phyloP scores from a whole-genome alignment of 768 basidiomycete genomes.

The Cytidiella melzeri region DNA sequence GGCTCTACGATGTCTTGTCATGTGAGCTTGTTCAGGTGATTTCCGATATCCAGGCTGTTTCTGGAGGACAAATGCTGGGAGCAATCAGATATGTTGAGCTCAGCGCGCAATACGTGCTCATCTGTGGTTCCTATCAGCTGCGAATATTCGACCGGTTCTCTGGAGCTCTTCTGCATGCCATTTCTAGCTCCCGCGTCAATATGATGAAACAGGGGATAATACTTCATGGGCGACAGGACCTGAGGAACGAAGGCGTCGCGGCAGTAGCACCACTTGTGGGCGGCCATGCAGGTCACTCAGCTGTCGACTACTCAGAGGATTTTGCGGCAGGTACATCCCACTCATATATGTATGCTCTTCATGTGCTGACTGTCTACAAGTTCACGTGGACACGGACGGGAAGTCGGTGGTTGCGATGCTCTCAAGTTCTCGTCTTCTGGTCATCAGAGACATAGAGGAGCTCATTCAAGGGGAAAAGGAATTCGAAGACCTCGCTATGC shows the following conservation, averaged over 20 bases:
- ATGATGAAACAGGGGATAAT: too few relatives aligned
- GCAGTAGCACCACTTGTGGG: too few relatives aligned
- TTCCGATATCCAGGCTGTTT: conserved; percentile 27
- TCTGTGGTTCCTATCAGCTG: conserved; percentile 45
- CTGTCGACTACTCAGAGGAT: too few relatives aligned
- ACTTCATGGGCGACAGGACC: too few relatives aligned
- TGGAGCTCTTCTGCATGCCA: conserved; percentile 38
- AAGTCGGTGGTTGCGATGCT: conserved; percentile 27
- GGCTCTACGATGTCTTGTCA: conserved; percentile 57
- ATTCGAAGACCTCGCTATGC: conserved; percentile 14
- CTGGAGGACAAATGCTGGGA: conserved; percentile 23
- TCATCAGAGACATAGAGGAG: conserved; percentile 32
- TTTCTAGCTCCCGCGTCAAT: not conserved
- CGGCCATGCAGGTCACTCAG: too few relatives aligned
- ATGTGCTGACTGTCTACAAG: conserved; percentile 16
- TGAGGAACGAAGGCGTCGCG: too few relatives aligned
- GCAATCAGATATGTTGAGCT: conserved; percentile 63
- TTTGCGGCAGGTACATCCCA: conserved; percentile 10
- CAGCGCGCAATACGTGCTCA: conserved; percentile 47
- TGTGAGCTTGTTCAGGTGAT: conserved; percentile 45
- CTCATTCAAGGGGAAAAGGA: conserved; percentile 18
- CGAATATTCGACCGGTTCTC: conserved; percentile 48
- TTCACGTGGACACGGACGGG: conserved; percentile 33
- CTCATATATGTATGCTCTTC: not conserved
- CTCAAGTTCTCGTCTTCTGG: conserved; percentile 18